Conservation (phyloP, 2,329 filamentous ascomycete species). For the Stromatinia cepivora region DNA sequence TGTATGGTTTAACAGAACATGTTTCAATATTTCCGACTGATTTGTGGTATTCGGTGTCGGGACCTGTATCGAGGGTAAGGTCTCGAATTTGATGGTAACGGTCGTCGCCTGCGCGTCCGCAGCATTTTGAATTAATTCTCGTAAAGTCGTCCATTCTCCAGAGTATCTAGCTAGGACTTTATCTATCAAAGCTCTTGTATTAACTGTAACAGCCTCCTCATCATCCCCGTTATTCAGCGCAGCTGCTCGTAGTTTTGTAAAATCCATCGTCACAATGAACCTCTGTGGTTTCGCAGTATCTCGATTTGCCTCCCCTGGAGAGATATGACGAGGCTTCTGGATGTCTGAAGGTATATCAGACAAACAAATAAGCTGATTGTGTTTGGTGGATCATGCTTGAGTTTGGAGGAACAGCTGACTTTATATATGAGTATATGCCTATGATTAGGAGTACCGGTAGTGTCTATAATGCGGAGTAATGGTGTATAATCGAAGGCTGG, state of each 20-base stretch:
- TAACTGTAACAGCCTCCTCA: conserved; percentile 96
- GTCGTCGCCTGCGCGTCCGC: conserved; percentile 90
- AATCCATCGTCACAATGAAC: conserved; percentile 59
- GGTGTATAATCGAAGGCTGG: neutral
- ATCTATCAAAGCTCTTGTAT: conserved; percentile 94
- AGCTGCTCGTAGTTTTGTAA: conserved; percentile 76
- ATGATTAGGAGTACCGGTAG: neutral
- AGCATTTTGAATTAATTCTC: conserved; percentile 98
- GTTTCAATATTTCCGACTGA: conserved; percentile 73
- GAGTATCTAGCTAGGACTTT: conserved; percentile 96
- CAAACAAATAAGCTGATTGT: neutral
- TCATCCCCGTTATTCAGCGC: conserved; percentile 84
- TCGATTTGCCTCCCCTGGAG: neutral
- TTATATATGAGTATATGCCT: neutral
- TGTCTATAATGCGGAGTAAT: neutral
- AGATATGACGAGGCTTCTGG: neutral
- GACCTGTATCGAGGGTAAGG: conserved; percentile 75
- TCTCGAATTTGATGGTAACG: conserved; percentile 91
- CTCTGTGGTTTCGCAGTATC: neutral
- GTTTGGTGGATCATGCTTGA: neutral
- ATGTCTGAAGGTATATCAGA: neutral
- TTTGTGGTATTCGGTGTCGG: conserved; percentile 64
- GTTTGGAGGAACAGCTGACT: neutral
- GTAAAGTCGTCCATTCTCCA: conserved; percentile 85
- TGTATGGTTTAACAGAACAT: conserved; percentile 82